Base-by-base conservation (phyloP, 495 filamentous ascomycete species). In the Cercophora sp. region DNA sequence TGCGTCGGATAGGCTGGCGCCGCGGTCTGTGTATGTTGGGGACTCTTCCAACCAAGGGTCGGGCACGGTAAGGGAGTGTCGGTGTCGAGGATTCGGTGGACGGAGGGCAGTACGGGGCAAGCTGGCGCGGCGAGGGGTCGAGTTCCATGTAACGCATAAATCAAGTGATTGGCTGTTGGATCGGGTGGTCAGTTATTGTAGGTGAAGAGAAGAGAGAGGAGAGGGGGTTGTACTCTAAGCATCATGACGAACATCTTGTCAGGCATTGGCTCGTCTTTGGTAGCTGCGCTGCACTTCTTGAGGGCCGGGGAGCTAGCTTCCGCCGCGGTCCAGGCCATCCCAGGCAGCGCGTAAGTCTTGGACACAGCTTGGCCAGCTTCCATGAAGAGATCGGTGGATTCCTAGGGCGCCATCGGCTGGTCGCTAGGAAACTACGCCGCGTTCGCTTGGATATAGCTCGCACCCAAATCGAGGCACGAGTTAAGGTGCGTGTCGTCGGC, bases 381-480 rank as follows among this genome's bases (percentile, higher is more conserved):
- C 41, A 45, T 45, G 23, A 45, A 45, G 41, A 45, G 41, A 45
- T 45, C 41, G 23, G 41, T 24, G 41, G 41, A 45, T 45, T 45
- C 41, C 41, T 24, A 45, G 41, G 41, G 41, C 41, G 41, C 41
- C 24, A 25, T 45, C 41, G 41, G 41, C 41, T 27, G 41, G 41
- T 27, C 41, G 20, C 41, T 24, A 45, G 41, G 20, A 45, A 45
- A 45, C 22, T 24, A 24, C 23, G 20, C 41, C 41, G 41, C 23
- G 16, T 45, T 45, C 41, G 41, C 41, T 45, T 45, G 23, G 41
- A 45, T 45, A 27, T 45, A 45, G 5, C 41, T 45, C 41, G 41
- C 23, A 27, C 41, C 41, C 22, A 27, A 45, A 45, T 45, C 41
- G 10, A 26, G 41, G 13, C 41, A 27, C 41, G 41, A 45, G 20